phyloP scores from a whole-genome alignment of 2,329 filamentous ascomycete species.

The Aspergillus ochraceus region DNA sequence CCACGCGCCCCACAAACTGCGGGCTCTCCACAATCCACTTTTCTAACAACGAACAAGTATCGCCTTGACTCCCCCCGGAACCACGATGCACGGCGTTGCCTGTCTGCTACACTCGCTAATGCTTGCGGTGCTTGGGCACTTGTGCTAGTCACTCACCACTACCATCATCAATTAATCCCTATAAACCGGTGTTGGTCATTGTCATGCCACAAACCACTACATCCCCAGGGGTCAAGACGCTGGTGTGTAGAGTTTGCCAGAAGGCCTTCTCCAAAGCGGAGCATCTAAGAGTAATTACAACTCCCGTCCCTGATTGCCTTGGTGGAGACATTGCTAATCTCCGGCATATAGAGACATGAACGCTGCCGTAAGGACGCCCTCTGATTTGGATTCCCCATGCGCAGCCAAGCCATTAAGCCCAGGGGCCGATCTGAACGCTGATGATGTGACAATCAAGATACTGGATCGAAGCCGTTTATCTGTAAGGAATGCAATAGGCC shows the following conservation, averaged over 20 bases:
- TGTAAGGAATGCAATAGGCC: slow-evolving; percentile 43
- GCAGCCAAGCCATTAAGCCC: not conserved
- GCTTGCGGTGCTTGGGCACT: not conserved
- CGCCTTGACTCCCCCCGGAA: not conserved
- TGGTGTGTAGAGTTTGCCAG: slow-evolving; percentile 42
- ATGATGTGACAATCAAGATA: slow-evolving; percentile 32
- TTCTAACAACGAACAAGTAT: not conserved
- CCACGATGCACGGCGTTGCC: not conserved
- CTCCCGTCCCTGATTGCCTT: slow-evolving; percentile 3
- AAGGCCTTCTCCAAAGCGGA: slow-evolving; percentile 45
- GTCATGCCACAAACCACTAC: slow-evolving; percentile 16
- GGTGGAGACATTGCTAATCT: slow-evolving; percentile 17
- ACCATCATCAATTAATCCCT: not conserved
- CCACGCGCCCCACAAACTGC: not conserved
- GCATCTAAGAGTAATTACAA: slow-evolving; percentile 38
- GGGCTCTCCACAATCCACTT: not conserved
- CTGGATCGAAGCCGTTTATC: slow-evolving; percentile 42
- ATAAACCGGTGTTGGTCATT: not conserved
- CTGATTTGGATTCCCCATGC: slow-evolving; percentile 3
- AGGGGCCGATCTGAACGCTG: slow-evolving; percentile 10
- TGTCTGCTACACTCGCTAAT: not conserved
- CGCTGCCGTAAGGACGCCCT: slow-evolving; percentile 39
- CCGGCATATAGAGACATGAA: slow-evolving; percentile 41
- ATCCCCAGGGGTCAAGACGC: slow-evolving; percentile 24
- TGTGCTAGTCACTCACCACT: not conserved